Evolutionary conservation across 2,329 filamentous ascomycete genomes (phyloP).

Genomic region (Talaromyces sp.): DNA sequence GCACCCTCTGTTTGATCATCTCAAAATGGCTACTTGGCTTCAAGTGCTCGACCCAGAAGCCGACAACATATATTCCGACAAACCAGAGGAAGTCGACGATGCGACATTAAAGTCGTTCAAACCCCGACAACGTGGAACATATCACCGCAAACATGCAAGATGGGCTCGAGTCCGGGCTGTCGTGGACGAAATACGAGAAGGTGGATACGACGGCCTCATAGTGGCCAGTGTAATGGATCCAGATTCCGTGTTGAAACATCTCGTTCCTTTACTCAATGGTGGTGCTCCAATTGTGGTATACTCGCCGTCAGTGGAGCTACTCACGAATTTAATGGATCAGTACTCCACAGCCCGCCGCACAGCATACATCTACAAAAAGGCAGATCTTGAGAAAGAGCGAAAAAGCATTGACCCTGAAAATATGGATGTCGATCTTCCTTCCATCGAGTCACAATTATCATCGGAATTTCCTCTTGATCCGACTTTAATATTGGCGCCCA

Average conservation of each 20-base stretch:
- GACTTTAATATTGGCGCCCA: conserved; percentile 72
- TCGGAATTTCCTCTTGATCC: conserved; percentile 86
- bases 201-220: conserved; percentile 78
- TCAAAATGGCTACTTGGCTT: conserved; percentile 85
- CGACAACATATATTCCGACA: conserved; percentile 69
- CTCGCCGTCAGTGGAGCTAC: conserved; percentile 72
- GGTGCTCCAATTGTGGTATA: conserved; percentile 85
- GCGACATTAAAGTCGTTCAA: conserved; percentile 69
- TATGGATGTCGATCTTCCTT: conserved; percentile 21
- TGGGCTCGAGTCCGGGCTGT: conserved; percentile 71
- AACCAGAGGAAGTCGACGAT: conserved; percentile 58
- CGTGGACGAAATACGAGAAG: conserved; percentile 69
- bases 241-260: conserved; percentile 67
- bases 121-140: conserved; percentile 74
- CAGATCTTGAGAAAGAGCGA: conserved; percentile 25
- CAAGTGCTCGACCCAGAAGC: conserved; percentile 75
- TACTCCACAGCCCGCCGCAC: conserved; percentile 77
- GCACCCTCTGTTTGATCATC: conserved; percentile 77
- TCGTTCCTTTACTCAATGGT: conserved; percentile 75
- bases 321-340: conserved; percentile 73
- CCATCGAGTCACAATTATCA: conserved; percentile 24
- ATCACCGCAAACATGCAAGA: conserved; percentile 82
- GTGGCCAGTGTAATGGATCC: conserved; percentile 81
- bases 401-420: conserved; percentile 30
- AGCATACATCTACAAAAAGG: conserved; percentile 57